phyloP scores from a whole-genome alignment of 73 alveolate species.

The Uronychia binucleata region DNA sequence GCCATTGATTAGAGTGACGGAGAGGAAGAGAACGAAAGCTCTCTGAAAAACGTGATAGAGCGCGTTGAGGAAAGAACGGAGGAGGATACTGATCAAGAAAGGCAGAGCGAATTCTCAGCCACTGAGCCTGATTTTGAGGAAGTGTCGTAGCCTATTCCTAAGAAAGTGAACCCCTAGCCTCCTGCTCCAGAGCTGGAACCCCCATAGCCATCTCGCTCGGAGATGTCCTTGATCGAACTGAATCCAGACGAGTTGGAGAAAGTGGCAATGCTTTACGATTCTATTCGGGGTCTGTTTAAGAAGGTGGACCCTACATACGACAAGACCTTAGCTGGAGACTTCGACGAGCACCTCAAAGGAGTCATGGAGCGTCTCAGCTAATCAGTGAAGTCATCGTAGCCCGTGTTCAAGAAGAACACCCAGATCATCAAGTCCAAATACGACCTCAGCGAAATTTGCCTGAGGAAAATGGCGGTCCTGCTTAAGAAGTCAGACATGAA shows the following conservation, averaged over 20 bases:
- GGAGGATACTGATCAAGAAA: not conserved
- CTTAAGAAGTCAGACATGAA: not conserved
- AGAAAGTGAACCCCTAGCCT: too few relatives aligned
- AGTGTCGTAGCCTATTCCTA: too few relatives aligned
- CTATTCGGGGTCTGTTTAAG: constrained; percentile 12
- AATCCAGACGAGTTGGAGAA: constrained; percentile 52
- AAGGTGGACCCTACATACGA: constrained; percentile 25
- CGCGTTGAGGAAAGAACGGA: not conserved
- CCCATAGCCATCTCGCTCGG: too few relatives aligned
- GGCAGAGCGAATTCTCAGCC: not conserved
- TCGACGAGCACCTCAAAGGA: constrained; percentile 14
- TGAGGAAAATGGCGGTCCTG: not conserved
- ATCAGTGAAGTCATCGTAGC: not conserved
- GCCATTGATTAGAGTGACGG: not conserved
- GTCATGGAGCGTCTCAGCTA: constrained; percentile 27
- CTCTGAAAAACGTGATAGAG: not conserved
- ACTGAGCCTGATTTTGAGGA: too few relatives aligned
- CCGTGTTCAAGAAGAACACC: not conserved
- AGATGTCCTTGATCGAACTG: not conserved
- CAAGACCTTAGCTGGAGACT: constrained; percentile 10
- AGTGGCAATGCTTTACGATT: constrained; percentile 39
- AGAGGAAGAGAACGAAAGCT: not conserved
- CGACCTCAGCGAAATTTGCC: not conserved
- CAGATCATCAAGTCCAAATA: not conserved
- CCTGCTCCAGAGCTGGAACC: too few relatives aligned